phyloP scores from a whole-genome alignment of 2,329 filamentous ascomycete genomes.

The Fusarium pseudonygamai region DNA sequence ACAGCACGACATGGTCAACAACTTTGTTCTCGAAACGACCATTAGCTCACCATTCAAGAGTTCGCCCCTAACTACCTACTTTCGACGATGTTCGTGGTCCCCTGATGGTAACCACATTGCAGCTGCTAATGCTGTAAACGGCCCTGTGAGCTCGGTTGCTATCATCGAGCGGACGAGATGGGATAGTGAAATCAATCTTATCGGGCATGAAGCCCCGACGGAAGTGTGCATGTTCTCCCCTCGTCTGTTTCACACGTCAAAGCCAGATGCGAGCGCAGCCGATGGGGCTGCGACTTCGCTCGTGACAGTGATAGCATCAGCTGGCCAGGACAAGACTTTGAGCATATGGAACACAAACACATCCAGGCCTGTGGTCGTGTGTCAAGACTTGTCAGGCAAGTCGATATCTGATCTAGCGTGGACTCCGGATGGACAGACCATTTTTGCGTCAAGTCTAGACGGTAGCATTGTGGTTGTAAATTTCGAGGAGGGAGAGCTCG shows the following conservation, averaged over 20 bases:
- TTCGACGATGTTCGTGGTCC: constrained; percentile 95
- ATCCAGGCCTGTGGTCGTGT: constrained; percentile 87
- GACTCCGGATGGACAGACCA: constrained; percentile 87
- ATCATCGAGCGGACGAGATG: constrained; percentile 92
- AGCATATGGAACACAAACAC: constrained; percentile 99
- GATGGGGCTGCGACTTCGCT: constrained; percentile 57
- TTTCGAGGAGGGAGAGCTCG: constrained; percentile 88
- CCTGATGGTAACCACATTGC: constrained; percentile 97
- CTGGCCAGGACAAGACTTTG: constrained; percentile 94
- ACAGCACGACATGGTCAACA: constrained; percentile 94
- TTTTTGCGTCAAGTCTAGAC: constrained; percentile 89
- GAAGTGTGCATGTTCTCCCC: constrained; percentile 98
- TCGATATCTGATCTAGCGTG: constrained; percentile 94
- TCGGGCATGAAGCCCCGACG: constrained; percentile 95
- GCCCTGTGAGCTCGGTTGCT: constrained; percentile 94
- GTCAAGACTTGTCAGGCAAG: constrained; percentile 88
- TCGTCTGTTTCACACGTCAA: constrained; percentile 80
- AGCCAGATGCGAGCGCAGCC: constrained; percentile 65
- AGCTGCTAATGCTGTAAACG: constrained; percentile 95
- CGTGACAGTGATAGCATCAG: constrained; percentile 95
- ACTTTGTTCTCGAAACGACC: constrained; percentile 93
- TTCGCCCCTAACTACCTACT: constrained; percentile 95
- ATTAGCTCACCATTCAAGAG: constrained; percentile 88
- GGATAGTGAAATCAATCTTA: constrained; percentile 97
- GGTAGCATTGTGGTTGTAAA: constrained; percentile 84